Percentiles rank a stretch among this genome's conserved stretches.
These are phyloP conservation scores for Sutorius australiensis DNA, from an alignment of 768 basidiomycete species.

Conservation along the genomic window DNA sequence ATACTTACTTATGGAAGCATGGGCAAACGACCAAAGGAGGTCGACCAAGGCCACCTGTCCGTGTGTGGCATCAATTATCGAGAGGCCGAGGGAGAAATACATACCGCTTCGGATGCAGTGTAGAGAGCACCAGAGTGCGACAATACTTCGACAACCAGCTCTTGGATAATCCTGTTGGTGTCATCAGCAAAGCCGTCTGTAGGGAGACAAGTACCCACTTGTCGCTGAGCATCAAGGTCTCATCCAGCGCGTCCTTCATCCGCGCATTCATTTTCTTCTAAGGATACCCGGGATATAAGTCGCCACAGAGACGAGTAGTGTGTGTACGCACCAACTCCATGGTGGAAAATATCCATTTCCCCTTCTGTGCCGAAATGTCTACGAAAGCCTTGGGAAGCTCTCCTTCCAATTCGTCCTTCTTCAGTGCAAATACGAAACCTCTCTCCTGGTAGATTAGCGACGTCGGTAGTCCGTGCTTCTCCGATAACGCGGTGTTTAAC, in stretches of 20 bases:
- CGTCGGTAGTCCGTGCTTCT: slow-evolving; percentile 62
- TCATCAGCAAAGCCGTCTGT: neutral
- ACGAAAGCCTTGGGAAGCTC: slow-evolving; percentile 68
- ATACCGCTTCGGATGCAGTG: slow-evolving; percentile 85
- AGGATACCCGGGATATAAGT: neutral
- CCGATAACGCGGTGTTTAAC: slow-evolving; percentile 54
- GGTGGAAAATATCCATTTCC: slow-evolving; percentile 71
- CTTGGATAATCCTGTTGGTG: slow-evolving; percentile 65
- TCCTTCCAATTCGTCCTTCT: slow-evolving; percentile 50
- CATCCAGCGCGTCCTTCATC: slow-evolving; percentile 89
- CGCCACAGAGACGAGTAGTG: neutral
- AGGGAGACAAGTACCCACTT: slow-evolving; percentile 40
- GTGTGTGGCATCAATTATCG: neutral
- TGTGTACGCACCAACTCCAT: slow-evolving; percentile 65
- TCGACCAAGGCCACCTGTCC: slow-evolving; percentile 80
- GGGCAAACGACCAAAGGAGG: slow-evolving; percentile 86
- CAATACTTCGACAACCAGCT: slow-evolving; percentile 68
- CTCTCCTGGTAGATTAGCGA: slow-evolving; percentile 66
- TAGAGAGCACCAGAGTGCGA: slow-evolving; percentile 76
- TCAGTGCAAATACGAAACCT: slow-evolving; percentile 70
- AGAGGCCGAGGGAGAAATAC: neutral
- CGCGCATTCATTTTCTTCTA: slow-evolving; percentile 87
- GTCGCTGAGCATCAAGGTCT: slow-evolving; percentile 82
- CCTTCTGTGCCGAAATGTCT: slow-evolving; percentile 62
- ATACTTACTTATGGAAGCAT: slow-evolving; percentile 70